Base-by-base conservation (phyloP, 2,329 filamentous ascomycete species). In the Pseudocercospora eumusae region DNA sequence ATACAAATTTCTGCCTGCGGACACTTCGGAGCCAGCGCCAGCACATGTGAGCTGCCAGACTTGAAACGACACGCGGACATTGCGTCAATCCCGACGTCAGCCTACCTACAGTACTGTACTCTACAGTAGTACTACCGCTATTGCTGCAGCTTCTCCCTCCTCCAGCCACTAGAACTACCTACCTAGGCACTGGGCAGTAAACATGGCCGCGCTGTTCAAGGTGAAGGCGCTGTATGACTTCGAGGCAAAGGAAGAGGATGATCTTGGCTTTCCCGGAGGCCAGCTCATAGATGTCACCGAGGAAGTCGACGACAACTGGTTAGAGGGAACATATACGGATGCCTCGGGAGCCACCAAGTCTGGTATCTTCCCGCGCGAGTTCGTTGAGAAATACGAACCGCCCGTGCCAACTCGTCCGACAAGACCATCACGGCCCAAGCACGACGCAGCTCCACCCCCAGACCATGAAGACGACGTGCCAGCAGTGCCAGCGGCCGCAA, bases 171-270 rank as follows among this genome's bases (percentile, higher is more conserved):
- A n/a, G n/a, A n/a, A n/a, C n/a, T n/a, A n/a, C n/a, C n/a, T n/a
- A n/a, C n/a, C n/a, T n/a, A n/a, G n/a, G n/a, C n/a, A n/a, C n/a
- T n/a, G n/a, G n/a, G n/a, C n/a, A n/a, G n/a, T n/a, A n/a, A n/a
- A n/a, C n/a, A n/a, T 71, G 69, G 77, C 76, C 64, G 82, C 83
- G 62, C 52, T 68, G 71, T 97, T 96, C 83, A 96, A 91, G 80
- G 95, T 99, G 82, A 96, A 93, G 84, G 92, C 95, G 70, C 80
- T 98, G 74, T 99, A 90, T 82, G 93, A 98, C 76, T 99, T 99
- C 81, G 82, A 84, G 75, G 98, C 95, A 69, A 85, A 86, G 65
- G 93, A 99, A 77, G 92, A 96, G 70, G 95, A 99, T 78, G 95
- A 99, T 79, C 88, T 99, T 70, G 90, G 86, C 75, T 99, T 99